Percentiles rank a stretch among this genome's conserved stretches.
Evolutionary conservation across 768 basidiomycete species (phyloP).

Genomic region (Termitomyces heimii): DNA sequence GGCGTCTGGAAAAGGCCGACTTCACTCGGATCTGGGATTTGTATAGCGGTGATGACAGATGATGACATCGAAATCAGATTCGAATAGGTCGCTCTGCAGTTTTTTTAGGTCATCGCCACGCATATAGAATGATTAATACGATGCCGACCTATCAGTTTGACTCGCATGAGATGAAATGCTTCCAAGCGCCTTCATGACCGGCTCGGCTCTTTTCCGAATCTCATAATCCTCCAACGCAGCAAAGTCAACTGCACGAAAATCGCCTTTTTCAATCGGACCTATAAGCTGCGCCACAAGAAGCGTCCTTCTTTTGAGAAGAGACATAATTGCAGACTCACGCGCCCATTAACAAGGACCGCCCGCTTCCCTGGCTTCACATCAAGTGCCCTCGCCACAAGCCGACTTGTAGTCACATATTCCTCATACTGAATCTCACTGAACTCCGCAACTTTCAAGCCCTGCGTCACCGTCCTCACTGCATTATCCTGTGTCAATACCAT

Average conservation of each 20-base stretch:
- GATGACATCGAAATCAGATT: slow-evolving; percentile 60
- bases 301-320: neutral
- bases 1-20: slow-evolving; percentile 66
- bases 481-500: slow-evolving; percentile 27
- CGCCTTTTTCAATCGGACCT: slow-evolving; percentile 56
- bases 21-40: slow-evolving; percentile 68
- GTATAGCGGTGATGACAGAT: slow-evolving; percentile 67
- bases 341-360: slow-evolving; percentile 23
- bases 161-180: slow-evolving; percentile 36
- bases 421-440: slow-evolving; percentile 29
- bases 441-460: slow-evolving; percentile 25
- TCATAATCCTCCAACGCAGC: slow-evolving; percentile 69
- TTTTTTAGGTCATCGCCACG: neutral
- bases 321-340: neutral
- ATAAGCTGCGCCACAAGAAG: slow-evolving; percentile 48
- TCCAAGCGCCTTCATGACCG: slow-evolving; percentile 62
- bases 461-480: slow-evolving; percentile 26
- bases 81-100: slow-evolving; percentile 47
- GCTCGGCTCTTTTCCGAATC: slow-evolving; percentile 57
- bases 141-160: slow-evolving; percentile 36
- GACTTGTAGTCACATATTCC: slow-evolving; percentile 38
- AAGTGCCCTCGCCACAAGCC: slow-evolving; percentile 47
- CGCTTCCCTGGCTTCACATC: slow-evolving; percentile 54
- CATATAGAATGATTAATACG: neutral
- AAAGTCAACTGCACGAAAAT: slow-evolving; percentile 72